Percentiles rank a stretch among this genome's conserved stretches.
phyloP scores from a whole-genome alignment of 441 rosid species.

The Raphanus hybrid region DNA sequence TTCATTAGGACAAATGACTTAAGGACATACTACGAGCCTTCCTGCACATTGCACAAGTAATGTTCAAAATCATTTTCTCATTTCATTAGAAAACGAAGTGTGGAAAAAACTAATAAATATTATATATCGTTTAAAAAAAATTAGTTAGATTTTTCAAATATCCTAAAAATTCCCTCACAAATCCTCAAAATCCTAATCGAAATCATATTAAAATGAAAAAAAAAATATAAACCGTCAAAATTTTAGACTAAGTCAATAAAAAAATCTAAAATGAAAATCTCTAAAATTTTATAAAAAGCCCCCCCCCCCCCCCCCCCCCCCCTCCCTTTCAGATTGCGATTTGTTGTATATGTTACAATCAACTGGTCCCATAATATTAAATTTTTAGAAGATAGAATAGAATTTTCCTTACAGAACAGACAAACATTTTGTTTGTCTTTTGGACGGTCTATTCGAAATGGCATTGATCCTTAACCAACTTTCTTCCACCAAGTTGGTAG shows the following conservation, averaged over 20 bases:
- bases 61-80: not conserved
- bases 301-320: too few species aligned
- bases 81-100: not conserved
- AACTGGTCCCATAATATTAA: not conserved
- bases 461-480: slow-evolving; percentile 39
- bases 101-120: not conserved
- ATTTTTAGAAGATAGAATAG: not conserved
- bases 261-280: not conserved
- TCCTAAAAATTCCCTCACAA: too few species aligned
- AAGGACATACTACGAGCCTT: not conserved
- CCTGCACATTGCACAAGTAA: not conserved
- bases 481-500: slow-evolving; percentile 71
- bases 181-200: too few species aligned
- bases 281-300: too few species aligned
- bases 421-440: not conserved
- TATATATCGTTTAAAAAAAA: too few species aligned
- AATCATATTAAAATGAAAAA: not conserved
- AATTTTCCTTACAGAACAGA: not conserved
- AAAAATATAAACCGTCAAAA: too few species aligned
- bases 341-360: slow-evolving; percentile 1
- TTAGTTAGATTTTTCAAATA: too few species aligned
- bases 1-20: slow-evolving; percentile 26
- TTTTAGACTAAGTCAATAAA: too few species aligned
- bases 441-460: slow-evolving; percentile 19
- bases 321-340: not conserved